Conservation (phyloP, 257 asterid genomes). For the Phtheirospermum japonicum region DNA sequence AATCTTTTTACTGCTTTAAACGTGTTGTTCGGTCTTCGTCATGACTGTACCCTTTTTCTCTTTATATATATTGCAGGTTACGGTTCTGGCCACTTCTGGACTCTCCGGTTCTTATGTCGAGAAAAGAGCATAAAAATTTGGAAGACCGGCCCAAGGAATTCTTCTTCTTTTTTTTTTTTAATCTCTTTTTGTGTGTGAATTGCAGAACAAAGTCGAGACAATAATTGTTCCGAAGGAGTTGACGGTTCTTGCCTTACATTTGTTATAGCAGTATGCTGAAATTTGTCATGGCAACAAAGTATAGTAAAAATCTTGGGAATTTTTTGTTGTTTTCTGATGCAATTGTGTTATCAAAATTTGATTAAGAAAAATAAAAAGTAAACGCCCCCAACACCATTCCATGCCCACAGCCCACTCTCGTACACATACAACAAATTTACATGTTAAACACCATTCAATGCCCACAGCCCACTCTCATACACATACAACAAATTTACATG, state of each 20-base stretch:
- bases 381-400: no score
- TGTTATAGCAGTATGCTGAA: background rate
- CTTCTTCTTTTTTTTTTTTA: slow-evolving; percentile 23
- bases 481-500: no score
- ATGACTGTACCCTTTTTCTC: slow-evolving; percentile 10
- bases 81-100: slow-evolving; percentile 96
- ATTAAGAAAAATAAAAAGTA: no score
- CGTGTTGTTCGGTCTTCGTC: slow-evolving; percentile 8
- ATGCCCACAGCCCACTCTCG: no score
- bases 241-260: slow-evolving; percentile 18
- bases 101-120: slow-evolving; percentile 95
- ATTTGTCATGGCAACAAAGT: background rate
- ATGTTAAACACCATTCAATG: no score
- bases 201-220: slow-evolving; percentile 22
- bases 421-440: no score
- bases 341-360: background rate
- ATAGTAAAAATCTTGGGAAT: background rate
- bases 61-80: slow-evolving; percentile 49
- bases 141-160: slow-evolving; percentile 10
- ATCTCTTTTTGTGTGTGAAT: slow-evolving; percentile 19
- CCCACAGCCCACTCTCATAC: no score
- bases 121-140: slow-evolving; percentile 65
- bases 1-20: slow-evolving; percentile 4
- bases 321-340: background rate
- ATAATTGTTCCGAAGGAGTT: slow-evolving; percentile 18